Conservation (phyloP, 2,329 filamentous ascomycete species). For the Aspergillus terreus region DNA sequence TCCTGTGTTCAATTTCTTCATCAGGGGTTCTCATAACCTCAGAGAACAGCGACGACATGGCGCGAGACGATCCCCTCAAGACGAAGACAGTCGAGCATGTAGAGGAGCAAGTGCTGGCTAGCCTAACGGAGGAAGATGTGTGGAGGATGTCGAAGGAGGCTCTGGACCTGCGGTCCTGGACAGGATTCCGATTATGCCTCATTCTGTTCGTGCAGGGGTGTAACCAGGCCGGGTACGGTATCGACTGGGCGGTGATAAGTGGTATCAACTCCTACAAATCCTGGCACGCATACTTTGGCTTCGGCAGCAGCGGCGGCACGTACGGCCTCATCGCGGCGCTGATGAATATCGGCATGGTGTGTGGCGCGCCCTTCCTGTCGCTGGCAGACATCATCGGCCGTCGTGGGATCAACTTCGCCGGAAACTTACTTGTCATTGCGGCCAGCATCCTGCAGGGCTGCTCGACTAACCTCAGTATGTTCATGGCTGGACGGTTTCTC, state of each 20-base stretch:
- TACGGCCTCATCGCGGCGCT: conserved; percentile 46
- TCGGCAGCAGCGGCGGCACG: conserved; percentile 38
- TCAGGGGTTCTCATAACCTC: background rate
- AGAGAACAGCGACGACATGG: background rate
- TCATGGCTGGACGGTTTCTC: conserved; percentile 38
- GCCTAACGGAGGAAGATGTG: conserved; percentile 47
- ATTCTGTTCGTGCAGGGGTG: conserved; percentile 48
- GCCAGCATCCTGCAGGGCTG: conserved; percentile 40
- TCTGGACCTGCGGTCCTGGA: conserved; percentile 38
- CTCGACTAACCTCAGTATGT: conserved; percentile 25
- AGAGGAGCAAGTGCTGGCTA: conserved; percentile 45
- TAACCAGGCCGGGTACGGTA: conserved; percentile 47
- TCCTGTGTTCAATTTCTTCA: background rate
- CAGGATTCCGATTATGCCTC: conserved; percentile 39
- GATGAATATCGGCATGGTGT: conserved; percentile 47
- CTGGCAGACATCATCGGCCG: conserved; percentile 52
- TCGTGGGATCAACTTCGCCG: conserved; percentile 47
- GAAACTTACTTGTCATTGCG: conserved; percentile 45
- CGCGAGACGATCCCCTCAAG: conserved; percentile 1
- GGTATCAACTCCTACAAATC: conserved; percentile 43
- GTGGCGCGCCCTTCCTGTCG: conserved; percentile 49
- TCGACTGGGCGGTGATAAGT: conserved; percentile 50
- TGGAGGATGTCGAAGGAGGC: conserved; percentile 41
- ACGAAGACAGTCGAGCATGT: conserved; percentile 24
- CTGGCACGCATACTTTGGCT: conserved; percentile 46